Conservation (phyloP, 352 stramenopile species). For the Poterioochromonas sp. region DNA sequence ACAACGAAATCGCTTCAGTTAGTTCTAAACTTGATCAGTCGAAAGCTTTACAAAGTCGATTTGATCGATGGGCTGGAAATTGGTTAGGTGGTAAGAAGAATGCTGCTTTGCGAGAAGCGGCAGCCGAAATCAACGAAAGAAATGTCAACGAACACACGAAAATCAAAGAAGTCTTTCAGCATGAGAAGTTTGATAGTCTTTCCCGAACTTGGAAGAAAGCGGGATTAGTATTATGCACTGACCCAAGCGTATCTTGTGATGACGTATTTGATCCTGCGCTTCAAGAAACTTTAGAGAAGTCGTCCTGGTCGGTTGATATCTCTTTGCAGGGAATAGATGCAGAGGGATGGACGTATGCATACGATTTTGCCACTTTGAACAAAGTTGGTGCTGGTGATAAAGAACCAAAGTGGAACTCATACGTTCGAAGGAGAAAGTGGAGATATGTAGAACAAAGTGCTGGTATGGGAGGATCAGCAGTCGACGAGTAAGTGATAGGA, state of each 20-base stretch:
- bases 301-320: neutral
- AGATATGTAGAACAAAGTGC: neutral
- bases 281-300: neutral
- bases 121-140: neutral
- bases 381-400: conserved; percentile 23
- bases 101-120: conserved; percentile 14
- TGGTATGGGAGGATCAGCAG: neutral
- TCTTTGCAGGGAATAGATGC: neutral
- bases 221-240: neutral
- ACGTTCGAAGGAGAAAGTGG: conserved; percentile 25
- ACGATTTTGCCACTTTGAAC: conserved; percentile 6
- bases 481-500: conserved; percentile 19
- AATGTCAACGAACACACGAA: neutral
- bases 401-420: conserved; percentile 16
- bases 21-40: conserved; percentile 8
- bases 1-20: neutral
- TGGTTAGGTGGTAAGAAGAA: conserved; percentile 2
- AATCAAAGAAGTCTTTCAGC: conserved; percentile 25
- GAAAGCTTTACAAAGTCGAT: neutral
- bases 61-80: conserved; percentile 25
- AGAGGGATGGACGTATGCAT: conserved; percentile 27
- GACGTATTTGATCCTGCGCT: conserved; percentile 16
- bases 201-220: conserved; percentile 9
- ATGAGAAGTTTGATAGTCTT: conserved; percentile 24
- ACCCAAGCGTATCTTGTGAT: neutral